Base-by-base conservation (phyloP, 352 stramenopile genomes). In the Blastocystis sp. region DNA sequence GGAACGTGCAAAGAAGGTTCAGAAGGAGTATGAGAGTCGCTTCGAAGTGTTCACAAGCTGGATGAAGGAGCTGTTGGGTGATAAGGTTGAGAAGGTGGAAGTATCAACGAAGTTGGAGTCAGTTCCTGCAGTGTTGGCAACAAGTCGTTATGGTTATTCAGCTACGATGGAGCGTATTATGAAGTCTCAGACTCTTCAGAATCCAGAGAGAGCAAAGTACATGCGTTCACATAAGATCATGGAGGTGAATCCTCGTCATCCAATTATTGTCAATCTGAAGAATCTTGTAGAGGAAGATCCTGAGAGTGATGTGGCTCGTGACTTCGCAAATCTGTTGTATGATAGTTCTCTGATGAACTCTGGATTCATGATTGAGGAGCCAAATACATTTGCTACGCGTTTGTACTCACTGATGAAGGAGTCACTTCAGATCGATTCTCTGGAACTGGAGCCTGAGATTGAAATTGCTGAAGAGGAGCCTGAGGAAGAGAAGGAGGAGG, bases 241-340 rank as follows among this genome's bases (percentile, higher is more conserved):
- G 88, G 96, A 99, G 91, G 91, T 99, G 24, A 99, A 99, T 90
- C 97, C 97, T 67, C 94, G 96, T 61, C 96, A 99, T 90, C 96
- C 96, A 46, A 97, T 99, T 88, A 92, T 99, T 32, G 90, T 91
- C 37, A 96, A 98, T 91, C 92, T 99, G 37, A 97, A 92, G 89
- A 93, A 92, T 35, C 86, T 93, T 77, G 86, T 52, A 89, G 89
- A 49, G 49, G 88, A 73, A 21, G 88, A 92, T 27, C 73, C 88
- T 14, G 90, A 90, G 29, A 90, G 92, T 75, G 93, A 95, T 24
- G 91, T 95, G 87, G 94, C 93, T 1, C 92, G 94, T 86, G 95
- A 98, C 89, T 89, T 98, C 49, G 95, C 95, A 12, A 97, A 94
- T 93, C 91, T 98, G 27, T 91, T 99, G 2, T 97, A 97, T 89